phyloP scores from a whole-genome alignment of 2,329 filamentous ascomycete species.

The Stagonosporopsis rhizophila region DNA sequence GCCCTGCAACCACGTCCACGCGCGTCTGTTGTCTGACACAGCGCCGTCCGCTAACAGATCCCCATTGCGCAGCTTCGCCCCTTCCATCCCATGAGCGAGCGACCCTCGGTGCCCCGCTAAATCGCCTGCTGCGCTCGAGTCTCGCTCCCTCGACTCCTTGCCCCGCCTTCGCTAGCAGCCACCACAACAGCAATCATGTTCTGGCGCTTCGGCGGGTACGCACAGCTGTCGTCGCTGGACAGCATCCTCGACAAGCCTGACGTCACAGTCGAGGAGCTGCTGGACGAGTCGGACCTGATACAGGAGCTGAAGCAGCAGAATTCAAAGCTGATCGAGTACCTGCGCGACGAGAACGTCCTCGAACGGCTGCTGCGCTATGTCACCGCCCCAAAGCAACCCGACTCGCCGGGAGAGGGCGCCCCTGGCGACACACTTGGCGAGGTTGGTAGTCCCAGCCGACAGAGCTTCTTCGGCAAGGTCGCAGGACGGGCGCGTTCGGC shows the following conservation, averaged over 20 bases:
- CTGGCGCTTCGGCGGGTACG: slow-evolving; percentile 99
- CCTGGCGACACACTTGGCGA: slow-evolving; percentile 56
- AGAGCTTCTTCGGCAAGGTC: slow-evolving; percentile 57
- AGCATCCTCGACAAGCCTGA: slow-evolving; percentile 94
- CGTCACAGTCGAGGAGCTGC: slow-evolving; percentile 91
- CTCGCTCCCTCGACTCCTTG: slow-evolving; percentile 33
- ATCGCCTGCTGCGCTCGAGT: slow-evolving; percentile 34
- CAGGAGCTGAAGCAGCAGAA: slow-evolving; percentile 99
- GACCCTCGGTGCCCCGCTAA: slow-evolving; percentile 17
- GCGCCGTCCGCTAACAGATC: slow-evolving; percentile 11
- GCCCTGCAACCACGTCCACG: slow-evolving; percentile 13
- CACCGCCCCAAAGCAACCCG: slow-evolving; percentile 72
- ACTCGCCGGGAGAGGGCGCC: slow-evolving; percentile 42
- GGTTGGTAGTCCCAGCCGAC: slow-evolving; percentile 38
- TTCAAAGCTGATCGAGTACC: slow-evolving; percentile 93
- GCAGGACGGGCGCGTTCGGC: slow-evolving; percentile 53
- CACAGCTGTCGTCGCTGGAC: slow-evolving; percentile 95
- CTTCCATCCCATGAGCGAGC: slow-evolving; percentile 23
- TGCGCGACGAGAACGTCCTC: slow-evolving; percentile 85
- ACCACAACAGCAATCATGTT: slow-evolving; percentile 71
- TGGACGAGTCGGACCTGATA: slow-evolving; percentile 95
- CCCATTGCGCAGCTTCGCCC: slow-evolving; percentile 14
- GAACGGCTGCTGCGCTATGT: slow-evolving; percentile 90
- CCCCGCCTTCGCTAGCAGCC: slow-evolving; percentile 38
- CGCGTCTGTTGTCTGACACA: slow-evolving; percentile 16